Percentiles rank a stretch among this genome's conserved stretches.
Evolutionary conservation across 768 basidiomycete species (phyloP).

Genomic region (Mycena haematopus): DNA sequence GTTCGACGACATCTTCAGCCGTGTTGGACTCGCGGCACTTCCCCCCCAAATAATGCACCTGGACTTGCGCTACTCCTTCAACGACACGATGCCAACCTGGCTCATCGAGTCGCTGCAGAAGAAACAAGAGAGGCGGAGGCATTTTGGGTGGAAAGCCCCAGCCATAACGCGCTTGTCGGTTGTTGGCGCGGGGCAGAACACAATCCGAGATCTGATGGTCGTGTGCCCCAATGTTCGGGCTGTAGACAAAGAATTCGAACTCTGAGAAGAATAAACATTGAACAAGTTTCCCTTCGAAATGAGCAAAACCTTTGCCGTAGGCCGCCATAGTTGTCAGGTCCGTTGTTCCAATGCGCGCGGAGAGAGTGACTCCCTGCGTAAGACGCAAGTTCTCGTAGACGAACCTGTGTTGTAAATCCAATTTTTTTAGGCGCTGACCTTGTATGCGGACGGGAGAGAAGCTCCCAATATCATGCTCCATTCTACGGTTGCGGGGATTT

Average conservation of each 20-base stretch:
- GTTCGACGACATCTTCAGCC: conserved; percentile 23
- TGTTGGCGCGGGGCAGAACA: conserved; percentile 11
- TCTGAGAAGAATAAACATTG: no score
- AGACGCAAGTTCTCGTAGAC: no score
- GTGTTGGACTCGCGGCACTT: conserved; percentile 8
- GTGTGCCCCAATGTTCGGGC: conserved; percentile 9
- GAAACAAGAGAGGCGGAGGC: conserved; percentile 8
- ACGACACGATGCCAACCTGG: conserved; percentile 2
- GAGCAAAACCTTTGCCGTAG: no score
- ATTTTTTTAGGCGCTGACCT: no score
- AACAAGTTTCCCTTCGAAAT: no score
- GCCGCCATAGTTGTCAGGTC: no score
- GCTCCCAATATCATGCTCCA: no score
- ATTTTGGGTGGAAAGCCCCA: conserved; percentile 3
- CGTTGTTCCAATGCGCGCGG: no score
- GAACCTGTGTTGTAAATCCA: no score
- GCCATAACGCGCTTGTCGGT: conserved; percentile 1
- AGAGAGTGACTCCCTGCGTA: no score
- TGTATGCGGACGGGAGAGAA: no score
- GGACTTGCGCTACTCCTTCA: conserved; percentile 16
- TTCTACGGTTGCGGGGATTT: no score
- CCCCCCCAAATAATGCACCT: conserved; percentile 22
- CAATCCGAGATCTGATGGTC: not conserved
- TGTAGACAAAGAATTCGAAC: not conserved
- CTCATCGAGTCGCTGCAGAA: conserved; percentile 1